These are phyloP conservation scores for Voacanga thouarsii DNA, from an alignment of 257 asterid genomes.

Conservation along the genomic window DNA sequence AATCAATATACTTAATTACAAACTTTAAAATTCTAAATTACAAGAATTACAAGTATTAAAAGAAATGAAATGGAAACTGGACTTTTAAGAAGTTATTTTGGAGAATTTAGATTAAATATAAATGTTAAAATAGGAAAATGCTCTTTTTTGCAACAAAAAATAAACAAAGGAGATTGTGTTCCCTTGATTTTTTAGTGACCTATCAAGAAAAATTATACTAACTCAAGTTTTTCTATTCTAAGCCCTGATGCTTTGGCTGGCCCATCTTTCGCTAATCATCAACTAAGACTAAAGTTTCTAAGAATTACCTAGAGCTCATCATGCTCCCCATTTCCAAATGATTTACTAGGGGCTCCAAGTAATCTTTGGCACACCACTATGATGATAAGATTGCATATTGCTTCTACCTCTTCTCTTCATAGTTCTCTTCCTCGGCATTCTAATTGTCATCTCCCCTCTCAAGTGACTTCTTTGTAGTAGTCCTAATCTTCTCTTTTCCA, in stretches of 20 bases:
- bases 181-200: background rate
- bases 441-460: conserved; percentile 97
- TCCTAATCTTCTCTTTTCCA: conserved; percentile 91
- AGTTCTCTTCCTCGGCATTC: conserved; percentile 78
- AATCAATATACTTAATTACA: too few relatives aligned
- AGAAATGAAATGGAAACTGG: too few relatives aligned
- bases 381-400: conserved; percentile 82
- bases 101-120: background rate
- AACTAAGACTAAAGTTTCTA: background rate
- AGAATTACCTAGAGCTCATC: conserved; percentile 10
- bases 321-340: conserved; percentile 23
- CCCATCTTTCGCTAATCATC: conserved; percentile 14
- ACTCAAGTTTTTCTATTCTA: conserved; percentile 7
- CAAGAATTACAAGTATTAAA: too few relatives aligned
- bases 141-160: conserved; percentile 9
- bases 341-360: conserved; percentile 72
- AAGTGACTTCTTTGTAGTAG: conserved; percentile 83
- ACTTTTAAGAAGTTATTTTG: background rate
- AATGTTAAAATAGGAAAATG: background rate
- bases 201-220: conserved; percentile 10
- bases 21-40: too few relatives aligned
- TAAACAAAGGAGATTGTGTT: conserved; percentile 8
- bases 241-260: background rate
- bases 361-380: conserved; percentile 89
- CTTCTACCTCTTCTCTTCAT: conserved; percentile 94